These are phyloP conservation scores for Coemansia guatemalensis DNA, from an alignment of 192 early-diverging fungal genomes.

Conservation along the genomic window DNA sequence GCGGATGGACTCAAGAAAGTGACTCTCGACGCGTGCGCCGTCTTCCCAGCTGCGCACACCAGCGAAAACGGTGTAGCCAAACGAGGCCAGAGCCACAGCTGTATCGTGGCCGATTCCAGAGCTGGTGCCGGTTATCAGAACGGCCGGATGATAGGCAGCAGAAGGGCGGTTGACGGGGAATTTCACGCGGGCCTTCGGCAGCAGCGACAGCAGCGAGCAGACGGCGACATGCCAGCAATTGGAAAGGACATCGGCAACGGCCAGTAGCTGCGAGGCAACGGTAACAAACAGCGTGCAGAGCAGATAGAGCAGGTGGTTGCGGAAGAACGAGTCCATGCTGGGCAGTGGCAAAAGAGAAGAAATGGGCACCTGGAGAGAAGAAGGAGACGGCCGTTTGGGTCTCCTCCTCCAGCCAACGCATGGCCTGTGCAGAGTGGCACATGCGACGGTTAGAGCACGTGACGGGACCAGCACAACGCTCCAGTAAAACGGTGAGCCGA, in stretches of 20 bases:
- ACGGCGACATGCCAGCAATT: constrained; percentile 49
- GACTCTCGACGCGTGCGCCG: constrained; percentile 43
- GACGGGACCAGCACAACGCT: background rate
- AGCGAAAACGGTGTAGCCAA: constrained; percentile 56
- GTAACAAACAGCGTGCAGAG: constrained; percentile 36
- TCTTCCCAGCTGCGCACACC: constrained; percentile 56
- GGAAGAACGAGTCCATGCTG: constrained; percentile 46
- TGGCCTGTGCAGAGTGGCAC: background rate
- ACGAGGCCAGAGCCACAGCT: constrained; percentile 47
- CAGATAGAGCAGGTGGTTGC: constrained; percentile 52
- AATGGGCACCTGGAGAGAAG: background rate
- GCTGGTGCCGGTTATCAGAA: constrained; percentile 55
- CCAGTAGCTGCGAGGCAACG: constrained; percentile 32
- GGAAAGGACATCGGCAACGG: constrained; percentile 42
- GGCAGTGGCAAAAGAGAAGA: background rate
- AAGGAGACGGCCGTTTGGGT: background rate
- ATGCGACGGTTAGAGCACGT: background rate
- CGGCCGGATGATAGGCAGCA: constrained; percentile 41
- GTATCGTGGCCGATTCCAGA: constrained; percentile 56
- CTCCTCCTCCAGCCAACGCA: background rate
- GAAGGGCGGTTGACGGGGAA: constrained; percentile 34
- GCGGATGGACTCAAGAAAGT: constrained; percentile 28
- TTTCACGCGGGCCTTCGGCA: constrained; percentile 46
- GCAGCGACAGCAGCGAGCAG: constrained; percentile 41
- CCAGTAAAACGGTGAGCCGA: too few relatives aligned